Base-by-base conservation (phyloP, 371 early-diverging fungal genomes). In the Mortierella sp. region DNA sequence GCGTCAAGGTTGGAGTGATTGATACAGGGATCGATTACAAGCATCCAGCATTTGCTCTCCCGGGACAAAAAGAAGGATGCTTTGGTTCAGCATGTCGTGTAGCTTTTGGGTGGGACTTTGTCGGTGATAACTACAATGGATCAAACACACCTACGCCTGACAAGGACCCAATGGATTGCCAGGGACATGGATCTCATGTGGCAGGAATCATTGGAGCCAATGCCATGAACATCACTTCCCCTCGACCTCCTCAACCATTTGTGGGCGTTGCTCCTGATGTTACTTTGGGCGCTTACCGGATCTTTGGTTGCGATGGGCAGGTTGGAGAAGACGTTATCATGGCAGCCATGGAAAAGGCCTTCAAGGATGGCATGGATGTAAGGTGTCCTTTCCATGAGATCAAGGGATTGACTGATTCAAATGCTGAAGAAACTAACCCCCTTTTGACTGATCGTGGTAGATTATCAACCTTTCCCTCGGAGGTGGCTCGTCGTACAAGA, bases 391-490 rank as follows among this genome's bases (percentile, higher is more conserved):
- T 34, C 7, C 10, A 10, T 34, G n/a, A n/a, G n/a, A n/a, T n/a
- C n/a, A n/a, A n/a, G n/a, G n/a, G n/a, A n/a, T n/a, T n/a, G n/a
- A n/a, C n/a, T n/a, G n/a, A n/a, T n/a, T n/a, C n/a, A n/a, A n/a
- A n/a, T n/a, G n/a, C n/a, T n/a, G n/a, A n/a, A n/a, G n/a, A n/a
- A n/a, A n/a, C n/a, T n/a, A n/a, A n/a, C n/a, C n/a, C n/a, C 40
- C 13, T 37, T 17, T 10, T 16, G 9, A 19, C 22, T 40, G 2
- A 22, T 22, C 25, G 31, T 25, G 21, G 37, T 72, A 72, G 73
- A 68, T 88, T 40, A 84, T 88, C 65, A 90, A 84, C 76, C 68
- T 92, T 80, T 89, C 89, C 39, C 60, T 92, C 45, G 93, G 93
- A 19, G 82, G 69, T 12, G 72, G 72, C 6, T 67, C 67, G 9